Evolutionary conservation across 225 moss, liverwort and hornwort genomes (phyloP).

Genomic region (Marchantia paleacea): DNA sequence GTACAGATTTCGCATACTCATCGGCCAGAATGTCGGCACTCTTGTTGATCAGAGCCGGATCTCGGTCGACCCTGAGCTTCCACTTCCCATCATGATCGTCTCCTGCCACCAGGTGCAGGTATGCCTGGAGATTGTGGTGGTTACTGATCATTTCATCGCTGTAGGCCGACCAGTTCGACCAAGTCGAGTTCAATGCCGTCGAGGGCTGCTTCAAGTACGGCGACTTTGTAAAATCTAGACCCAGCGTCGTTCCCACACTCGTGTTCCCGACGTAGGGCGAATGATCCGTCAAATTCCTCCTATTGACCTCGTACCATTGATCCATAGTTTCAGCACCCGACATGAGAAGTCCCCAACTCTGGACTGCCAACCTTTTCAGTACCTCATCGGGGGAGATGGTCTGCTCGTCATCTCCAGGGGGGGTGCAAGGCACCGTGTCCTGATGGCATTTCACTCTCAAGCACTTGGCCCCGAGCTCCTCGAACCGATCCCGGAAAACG

Average conservation of each 20-base stretch:
- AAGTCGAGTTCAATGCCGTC: neutral
- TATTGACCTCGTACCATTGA: rapidly evolving
- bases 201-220: conserved; percentile 1
- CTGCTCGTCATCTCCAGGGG: neutral
- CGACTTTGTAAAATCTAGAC: neutral
- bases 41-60: conserved; percentile 10
- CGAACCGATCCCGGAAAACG: neutral
- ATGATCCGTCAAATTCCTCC: neutral
- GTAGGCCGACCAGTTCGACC: neutral
- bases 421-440: neutral
- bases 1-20: neutral
- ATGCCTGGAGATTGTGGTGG: conserved; percentile 1
- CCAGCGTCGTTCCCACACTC: neutral
- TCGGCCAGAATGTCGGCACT: neutral
- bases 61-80: neutral
- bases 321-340: neutral
- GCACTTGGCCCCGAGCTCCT: conserved; percentile 2
- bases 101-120: conserved; percentile 14
- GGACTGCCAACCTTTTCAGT: neutral
- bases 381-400: no score
- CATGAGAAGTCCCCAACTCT: neutral
- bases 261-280: conserved; percentile 1
- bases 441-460: neutral
- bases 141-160: neutral
- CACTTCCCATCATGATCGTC: neutral